Base-by-base conservation (phyloP, 345 rosid species). In the Kandelia obovata region DNA sequence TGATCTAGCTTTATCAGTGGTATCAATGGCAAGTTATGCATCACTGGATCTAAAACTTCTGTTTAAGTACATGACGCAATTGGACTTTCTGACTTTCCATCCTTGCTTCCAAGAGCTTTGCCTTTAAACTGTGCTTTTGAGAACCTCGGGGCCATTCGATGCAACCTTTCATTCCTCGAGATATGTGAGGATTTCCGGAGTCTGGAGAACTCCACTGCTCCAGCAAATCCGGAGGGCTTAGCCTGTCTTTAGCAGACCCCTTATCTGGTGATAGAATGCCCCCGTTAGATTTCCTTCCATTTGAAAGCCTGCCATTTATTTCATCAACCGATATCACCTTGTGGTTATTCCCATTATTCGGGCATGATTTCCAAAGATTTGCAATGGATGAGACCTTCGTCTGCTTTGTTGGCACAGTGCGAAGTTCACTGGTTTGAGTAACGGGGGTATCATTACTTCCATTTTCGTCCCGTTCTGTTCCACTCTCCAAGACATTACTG, bases 141-240 rank as follows among this genome's bases (percentile, higher is more conserved):
- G 84, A 66, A 2, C 83, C 90, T 19, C 90, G 89, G n/a, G 96
- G 89, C 98, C 98, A 96, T 61, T 92, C 99, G 30, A 96, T 92
- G 87, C 99, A 92, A 31, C 99, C 98, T 78, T 92, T 96, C 96
- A 88, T 89, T 56, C 97, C 97, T 63, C 86, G 79, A 30, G 81
- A 79, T 62, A 92, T 74, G 72, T 85, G 91, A 61, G 86, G 87
- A 74, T 86, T 85, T 55, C 84, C 86, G 0, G 87, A 79, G 35
- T 96, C 98, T 0, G 97, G 96, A 1, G 94, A 89, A 74, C 92
- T 90, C 97, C 98, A 92, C 35, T 89, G 91, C 67, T 81, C 96
- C 32, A 66, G 71, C 58, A 81, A 75, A 67, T 92, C 94, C 6
- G 82, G 71, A 52, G 84, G 92, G 73, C 96, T 85, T 32, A 80